Conservation (phyloP, 768 basidiomycete genomes). For the Boletales sp. region DNA sequence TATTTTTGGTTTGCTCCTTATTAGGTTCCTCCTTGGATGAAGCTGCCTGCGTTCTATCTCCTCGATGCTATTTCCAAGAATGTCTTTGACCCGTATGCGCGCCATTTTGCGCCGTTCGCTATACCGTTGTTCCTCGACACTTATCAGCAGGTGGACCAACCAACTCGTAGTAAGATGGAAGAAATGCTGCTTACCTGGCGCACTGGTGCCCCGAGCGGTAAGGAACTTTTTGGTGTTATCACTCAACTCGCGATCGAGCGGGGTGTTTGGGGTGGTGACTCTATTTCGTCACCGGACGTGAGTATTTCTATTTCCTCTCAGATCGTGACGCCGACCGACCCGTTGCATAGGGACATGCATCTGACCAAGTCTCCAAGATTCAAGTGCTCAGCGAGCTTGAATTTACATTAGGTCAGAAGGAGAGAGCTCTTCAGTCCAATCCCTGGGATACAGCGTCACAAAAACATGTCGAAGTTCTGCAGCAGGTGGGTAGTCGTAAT, state of each 20-base stretch:
- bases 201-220: constrained; percentile 73
- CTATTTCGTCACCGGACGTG: constrained; percentile 36
- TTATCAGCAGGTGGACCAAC: constrained; percentile 81
- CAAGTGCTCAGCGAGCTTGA: constrained; percentile 85
- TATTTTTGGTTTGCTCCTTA: constrained; percentile 22
- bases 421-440: constrained; percentile 66
- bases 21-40: constrained; percentile 87
- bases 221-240: constrained; percentile 79
- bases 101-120: constrained; percentile 77
- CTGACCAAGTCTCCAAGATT: constrained; percentile 58
- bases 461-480: constrained; percentile 73
- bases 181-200: constrained; percentile 98
- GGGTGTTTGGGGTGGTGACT: constrained; percentile 70
- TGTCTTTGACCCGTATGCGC: constrained; percentile 88
- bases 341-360: constrained; percentile 32
- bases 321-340: background rate
- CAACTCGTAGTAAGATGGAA: constrained; percentile 91
- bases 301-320: constrained; percentile 19
- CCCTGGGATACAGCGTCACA: constrained; percentile 67
- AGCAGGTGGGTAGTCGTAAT: constrained; percentile 56
- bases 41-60: constrained; percentile 91
- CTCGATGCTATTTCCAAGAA: constrained; percentile 98
- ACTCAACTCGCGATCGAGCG: constrained; percentile 83
- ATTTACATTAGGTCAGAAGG: constrained; percentile 77
- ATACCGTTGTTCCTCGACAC: constrained; percentile 83